Conservation (phyloP, 192 early-diverging fungal species). For the Chytriomyces sp. region DNA sequence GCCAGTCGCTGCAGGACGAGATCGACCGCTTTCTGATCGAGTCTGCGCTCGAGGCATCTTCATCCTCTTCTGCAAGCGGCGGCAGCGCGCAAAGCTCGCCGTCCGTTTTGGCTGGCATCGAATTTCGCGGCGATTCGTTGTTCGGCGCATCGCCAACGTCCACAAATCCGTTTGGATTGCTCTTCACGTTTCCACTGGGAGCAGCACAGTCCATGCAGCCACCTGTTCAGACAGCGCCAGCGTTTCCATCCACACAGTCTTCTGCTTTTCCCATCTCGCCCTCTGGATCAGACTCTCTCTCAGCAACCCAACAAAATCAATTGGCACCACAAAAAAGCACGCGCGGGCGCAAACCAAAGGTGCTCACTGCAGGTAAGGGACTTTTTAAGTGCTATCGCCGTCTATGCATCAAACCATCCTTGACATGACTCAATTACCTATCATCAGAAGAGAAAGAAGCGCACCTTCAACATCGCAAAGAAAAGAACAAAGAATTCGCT, state of each 20-base stretch:
- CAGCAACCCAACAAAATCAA: neutral
- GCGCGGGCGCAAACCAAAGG: slow-evolving; percentile 12
- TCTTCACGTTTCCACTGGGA: neutral
- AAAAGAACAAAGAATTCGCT: slow-evolving; percentile 27
- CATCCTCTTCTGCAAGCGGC: neutral
- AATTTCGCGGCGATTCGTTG: neutral
- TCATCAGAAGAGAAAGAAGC: slow-evolving; percentile 9
- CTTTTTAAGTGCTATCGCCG: neutral
- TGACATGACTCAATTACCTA: neutral
- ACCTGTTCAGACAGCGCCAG: neutral
- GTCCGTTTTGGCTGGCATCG: neutral
- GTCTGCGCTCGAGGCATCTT: neutral
- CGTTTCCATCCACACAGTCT: neutral
- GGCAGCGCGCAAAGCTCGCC: neutral
- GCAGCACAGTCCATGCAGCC: neutral
- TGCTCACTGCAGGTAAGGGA: slow-evolving; percentile 9
- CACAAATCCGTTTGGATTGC: slow-evolving; percentile 4
- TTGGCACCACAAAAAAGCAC: neutral
- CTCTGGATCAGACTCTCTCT: slow-evolving; percentile 5
- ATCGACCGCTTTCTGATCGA: slow-evolving; percentile 22
- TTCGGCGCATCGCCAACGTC: neutral
- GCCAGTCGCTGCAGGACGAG: slow-evolving; percentile 12
- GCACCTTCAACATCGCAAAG: slow-evolving; percentile 12
- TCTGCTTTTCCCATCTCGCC: neutral
- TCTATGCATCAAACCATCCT: neutral